Conservation (phyloP, 345 rosid genomes). For the Turnera subulata region DNA sequence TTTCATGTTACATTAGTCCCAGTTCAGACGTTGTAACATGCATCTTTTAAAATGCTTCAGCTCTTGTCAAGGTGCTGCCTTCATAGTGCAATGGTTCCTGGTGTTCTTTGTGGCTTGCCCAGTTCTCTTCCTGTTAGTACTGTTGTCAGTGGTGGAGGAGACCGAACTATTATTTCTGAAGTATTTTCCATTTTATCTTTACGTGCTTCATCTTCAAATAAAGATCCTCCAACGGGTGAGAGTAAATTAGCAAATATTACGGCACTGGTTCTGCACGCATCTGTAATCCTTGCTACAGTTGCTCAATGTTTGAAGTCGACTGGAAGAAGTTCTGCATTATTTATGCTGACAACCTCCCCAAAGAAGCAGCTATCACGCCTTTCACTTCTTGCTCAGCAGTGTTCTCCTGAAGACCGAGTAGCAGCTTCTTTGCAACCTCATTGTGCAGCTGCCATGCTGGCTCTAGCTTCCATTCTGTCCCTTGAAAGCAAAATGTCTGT, state of each 20-base stretch:
- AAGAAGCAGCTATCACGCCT: slow-evolving; percentile 82
- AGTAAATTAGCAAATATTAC: slow-evolving; percentile 55
- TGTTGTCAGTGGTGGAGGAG: slow-evolving; percentile 88
- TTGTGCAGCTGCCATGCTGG: slow-evolving; percentile 87
- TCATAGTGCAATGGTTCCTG: slow-evolving; percentile 63
- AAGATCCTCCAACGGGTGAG: slow-evolving; percentile 59
- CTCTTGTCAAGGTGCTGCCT: slow-evolving; percentile 86
- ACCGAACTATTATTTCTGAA: slow-evolving; percentile 85
- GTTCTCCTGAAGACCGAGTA: slow-evolving; percentile 60
- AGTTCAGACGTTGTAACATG: neutral
- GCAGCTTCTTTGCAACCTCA: slow-evolving; percentile 56
- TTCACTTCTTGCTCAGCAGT: slow-evolving; percentile 61
- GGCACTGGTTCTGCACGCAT: slow-evolving; percentile 53
- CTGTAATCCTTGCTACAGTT: slow-evolving; percentile 65
- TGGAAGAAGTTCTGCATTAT: slow-evolving; percentile 80
- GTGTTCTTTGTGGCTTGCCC: slow-evolving; percentile 86
- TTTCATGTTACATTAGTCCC: neutral
- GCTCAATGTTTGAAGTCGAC: slow-evolving; percentile 82
- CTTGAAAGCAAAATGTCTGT: slow-evolving; percentile 79
- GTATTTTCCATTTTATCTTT: slow-evolving; percentile 62
- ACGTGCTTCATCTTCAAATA: slow-evolving; percentile 46
- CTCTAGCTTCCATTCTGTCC: slow-evolving; percentile 84
- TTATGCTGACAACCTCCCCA: slow-evolving; percentile 83
- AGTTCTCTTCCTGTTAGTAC: slow-evolving; percentile 79
- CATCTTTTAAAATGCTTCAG: slow-evolving; percentile 46